Percentiles rank a stretch among this genome's conserved stretches.
phyloP scores from a whole-genome alignment of 208 protist species.

The Crithidia acanthocephali region DNA sequence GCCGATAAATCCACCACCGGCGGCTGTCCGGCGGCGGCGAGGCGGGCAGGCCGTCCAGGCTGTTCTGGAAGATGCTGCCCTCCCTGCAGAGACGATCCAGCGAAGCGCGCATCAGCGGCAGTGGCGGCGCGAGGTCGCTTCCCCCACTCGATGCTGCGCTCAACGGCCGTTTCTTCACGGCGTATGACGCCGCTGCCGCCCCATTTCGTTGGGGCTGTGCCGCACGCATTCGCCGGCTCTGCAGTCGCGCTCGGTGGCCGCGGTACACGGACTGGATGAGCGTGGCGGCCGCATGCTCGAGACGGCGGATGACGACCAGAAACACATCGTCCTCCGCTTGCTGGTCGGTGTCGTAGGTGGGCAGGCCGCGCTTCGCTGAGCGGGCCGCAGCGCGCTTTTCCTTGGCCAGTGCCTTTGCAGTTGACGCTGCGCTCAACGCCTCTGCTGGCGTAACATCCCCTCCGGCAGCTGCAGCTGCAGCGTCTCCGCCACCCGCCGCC shows the following conservation, averaged over 20 bases:
- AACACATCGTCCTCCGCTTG: constrained; percentile 77
- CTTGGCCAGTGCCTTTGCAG: not conserved
- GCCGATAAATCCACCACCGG: constrained; percentile 34
- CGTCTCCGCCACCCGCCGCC: not conserved
- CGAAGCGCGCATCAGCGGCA: constrained; percentile 11
- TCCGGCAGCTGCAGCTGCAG: not conserved
- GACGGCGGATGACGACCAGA: constrained; percentile 51
- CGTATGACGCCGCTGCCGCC: not conserved
- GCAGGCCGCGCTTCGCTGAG: constrained; percentile 21
- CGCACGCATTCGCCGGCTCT: constrained; percentile 27
- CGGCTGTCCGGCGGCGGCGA: constrained; percentile 30
- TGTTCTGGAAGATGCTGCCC: constrained; percentile 2
- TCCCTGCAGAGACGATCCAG: constrained; percentile 24
- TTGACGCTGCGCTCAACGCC: not conserved
- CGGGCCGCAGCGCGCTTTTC: constrained; percentile 16
- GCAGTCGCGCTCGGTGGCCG: constrained; percentile 32
- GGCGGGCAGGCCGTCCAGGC: constrained; percentile 31
- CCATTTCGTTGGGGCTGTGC: not conserved
- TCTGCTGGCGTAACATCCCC: not conserved
- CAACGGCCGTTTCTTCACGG: not conserved
- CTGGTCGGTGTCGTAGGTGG: constrained; percentile 34
- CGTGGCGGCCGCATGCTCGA: constrained; percentile 55
- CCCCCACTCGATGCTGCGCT: too few relatives aligned
- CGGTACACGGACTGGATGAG: constrained; percentile 74
- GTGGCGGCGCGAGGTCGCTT: not conserved